Evolutionary conservation across 352 stramenopile genomes (phyloP).

Genomic region (Phytopythium aichiense): DNA sequence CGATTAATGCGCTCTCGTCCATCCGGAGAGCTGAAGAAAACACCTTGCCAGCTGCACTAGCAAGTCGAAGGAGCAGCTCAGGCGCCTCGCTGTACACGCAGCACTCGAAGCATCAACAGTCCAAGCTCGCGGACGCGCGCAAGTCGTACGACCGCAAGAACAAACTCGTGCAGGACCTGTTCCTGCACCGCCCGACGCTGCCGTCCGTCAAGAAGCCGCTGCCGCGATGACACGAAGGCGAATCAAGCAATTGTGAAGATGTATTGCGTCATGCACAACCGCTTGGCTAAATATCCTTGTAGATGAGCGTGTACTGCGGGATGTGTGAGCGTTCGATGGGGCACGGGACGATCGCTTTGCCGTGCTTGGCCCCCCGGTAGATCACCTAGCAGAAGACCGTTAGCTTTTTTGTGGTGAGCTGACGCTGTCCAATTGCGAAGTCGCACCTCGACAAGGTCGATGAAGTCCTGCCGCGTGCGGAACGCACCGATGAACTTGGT

Average conservation of each 20-base stretch:
- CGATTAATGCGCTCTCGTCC: neutral
- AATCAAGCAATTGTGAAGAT: neutral
- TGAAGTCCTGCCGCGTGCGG: conserved; percentile 68
- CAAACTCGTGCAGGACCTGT: conserved; percentile 55
- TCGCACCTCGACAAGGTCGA: conserved; percentile 82
- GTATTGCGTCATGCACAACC: neutral
- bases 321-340: conserved; percentile 77
- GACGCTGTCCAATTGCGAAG: neutral
- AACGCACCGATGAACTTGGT: conserved; percentile 89
- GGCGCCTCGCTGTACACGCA: neutral
- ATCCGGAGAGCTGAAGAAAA: neutral
- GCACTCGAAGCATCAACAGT: conserved; percentile 11
- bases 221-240: neutral
- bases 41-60: neutral
- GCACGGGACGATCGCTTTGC: conserved; percentile 79
- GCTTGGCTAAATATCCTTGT: conserved; percentile 64
- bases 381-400: conserved; percentile 50
- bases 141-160: conserved; percentile 52
- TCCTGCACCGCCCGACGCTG: conserved; percentile 37
- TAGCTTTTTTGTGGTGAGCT: neutral
- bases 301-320: conserved; percentile 78
- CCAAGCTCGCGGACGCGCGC: conserved; percentile 26
- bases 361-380: conserved; percentile 71
- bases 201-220: conserved; percentile 27
- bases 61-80: neutral